Evolutionary conservation across 176 grass and related monocot species (phyloP).

Genomic region (Oryza rufipogon): DNA sequence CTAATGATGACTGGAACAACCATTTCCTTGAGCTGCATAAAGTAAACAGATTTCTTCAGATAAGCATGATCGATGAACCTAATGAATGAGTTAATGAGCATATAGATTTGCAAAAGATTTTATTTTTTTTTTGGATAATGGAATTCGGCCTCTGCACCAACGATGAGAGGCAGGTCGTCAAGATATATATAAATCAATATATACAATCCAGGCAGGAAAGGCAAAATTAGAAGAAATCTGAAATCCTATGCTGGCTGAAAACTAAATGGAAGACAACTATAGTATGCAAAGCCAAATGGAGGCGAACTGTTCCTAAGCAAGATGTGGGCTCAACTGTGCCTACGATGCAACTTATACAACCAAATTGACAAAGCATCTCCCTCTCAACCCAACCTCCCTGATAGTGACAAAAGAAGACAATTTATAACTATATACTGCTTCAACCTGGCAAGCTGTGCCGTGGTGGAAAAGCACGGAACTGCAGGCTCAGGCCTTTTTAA

Average conservation of each 20-base stretch:
- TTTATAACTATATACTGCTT: neutral
- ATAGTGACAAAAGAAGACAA: conserved; percentile 1
- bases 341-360: neutral
- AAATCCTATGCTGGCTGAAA: neutral
- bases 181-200: neutral
- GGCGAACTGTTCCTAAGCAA: neutral
- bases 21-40: conserved; percentile 77
- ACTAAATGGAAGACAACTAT: neutral
- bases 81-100: neutral
- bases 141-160: too few species aligned
- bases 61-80: neutral
- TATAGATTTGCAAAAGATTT: neutral
- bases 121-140: too few species aligned
- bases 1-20: conserved; percentile 56
- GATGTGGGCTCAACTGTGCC: neutral
- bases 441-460: conserved; percentile 10
- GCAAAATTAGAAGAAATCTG: neutral
- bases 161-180: too few species aligned
- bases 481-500: conserved; percentile 35
- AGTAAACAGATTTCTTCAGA: conserved; percentile 28
- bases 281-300: neutral
- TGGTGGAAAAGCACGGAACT: neutral
- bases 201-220: neutral
- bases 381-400: neutral
- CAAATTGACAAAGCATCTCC: neutral